Percentiles rank a stretch among this genome's conserved stretches.
Evolutionary conservation across 2,329 filamentous ascomycete genomes (phyloP).

Genomic region (Pseudogymnoascus sp.): DNA sequence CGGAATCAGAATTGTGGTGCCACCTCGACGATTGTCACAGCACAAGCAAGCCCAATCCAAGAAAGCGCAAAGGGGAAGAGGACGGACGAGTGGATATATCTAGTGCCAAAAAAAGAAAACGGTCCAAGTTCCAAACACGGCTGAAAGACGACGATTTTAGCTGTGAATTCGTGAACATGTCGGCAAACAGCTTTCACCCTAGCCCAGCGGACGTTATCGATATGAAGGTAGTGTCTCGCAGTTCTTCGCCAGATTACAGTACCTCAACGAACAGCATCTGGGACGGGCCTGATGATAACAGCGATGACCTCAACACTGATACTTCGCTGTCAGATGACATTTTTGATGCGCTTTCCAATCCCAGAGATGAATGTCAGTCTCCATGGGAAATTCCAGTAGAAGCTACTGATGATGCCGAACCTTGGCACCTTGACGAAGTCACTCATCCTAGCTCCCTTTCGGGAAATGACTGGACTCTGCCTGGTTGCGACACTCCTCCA

Average conservation of each 20-base stretch:
- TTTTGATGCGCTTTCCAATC: slow-evolving; percentile 14
- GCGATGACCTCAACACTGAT: slow-evolving; percentile 12
- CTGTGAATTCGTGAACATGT: not conserved
- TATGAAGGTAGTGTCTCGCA: slow-evolving; percentile 12
- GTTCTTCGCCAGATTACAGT: slow-evolving; percentile 13
- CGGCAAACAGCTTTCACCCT: slow-evolving; percentile 12
- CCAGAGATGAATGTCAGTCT: slow-evolving; percentile 14
- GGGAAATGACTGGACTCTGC: slow-evolving; percentile 13
- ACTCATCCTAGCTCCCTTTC: slow-evolving; percentile 14
- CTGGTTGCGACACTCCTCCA: slow-evolving; percentile 12
- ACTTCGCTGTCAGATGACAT: slow-evolving; percentile 16
- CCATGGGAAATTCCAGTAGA: slow-evolving; percentile 14
- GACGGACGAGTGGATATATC: not conserved
- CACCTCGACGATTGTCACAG: not conserved
- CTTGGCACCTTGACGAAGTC: slow-evolving; percentile 14
- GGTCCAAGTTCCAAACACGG: not conserved
- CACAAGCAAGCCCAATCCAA: not conserved
- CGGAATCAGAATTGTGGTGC: not conserved
- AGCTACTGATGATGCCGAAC: slow-evolving; percentile 14
- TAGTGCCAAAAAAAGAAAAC: not conserved
- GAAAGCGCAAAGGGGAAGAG: not conserved
- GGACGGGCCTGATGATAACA: slow-evolving; percentile 13
- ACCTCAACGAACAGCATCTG: slow-evolving; percentile 12
- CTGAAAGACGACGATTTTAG: not conserved
- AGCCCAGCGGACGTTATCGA: slow-evolving; percentile 11